Evolutionary conservation across 2,329 filamentous ascomycete species (phyloP).

Genomic region (Berkeleyomyces basicola): DNA sequence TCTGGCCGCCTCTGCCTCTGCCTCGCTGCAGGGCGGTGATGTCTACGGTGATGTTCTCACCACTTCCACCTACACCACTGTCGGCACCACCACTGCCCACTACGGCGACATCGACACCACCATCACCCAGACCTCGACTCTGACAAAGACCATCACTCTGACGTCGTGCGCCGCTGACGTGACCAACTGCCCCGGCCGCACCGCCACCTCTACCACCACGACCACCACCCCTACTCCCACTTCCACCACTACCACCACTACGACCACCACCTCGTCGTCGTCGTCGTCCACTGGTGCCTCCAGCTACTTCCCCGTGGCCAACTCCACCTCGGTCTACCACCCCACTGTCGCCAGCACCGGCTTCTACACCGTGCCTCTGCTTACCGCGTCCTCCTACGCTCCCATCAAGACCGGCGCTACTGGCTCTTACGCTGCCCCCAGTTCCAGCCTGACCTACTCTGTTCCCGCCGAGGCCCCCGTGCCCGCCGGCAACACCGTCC

Average conservation of each 20-base stretch:
- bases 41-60: not conserved
- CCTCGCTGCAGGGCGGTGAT: not conserved
- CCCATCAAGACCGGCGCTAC: slow-evolving; percentile 7
- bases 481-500: not conserved
- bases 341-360: slow-evolving; percentile 4
- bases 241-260: not conserved
- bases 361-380: slow-evolving; percentile 9
- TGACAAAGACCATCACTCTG: slow-evolving; percentile 14
- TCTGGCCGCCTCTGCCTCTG: slow-evolving; percentile 7
- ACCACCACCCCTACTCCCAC: not conserved
- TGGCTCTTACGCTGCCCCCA: not conserved
- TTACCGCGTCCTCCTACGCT: slow-evolving; percentile 7
- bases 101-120: slow-evolving; percentile 8
- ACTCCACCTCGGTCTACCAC: slow-evolving; percentile 8
- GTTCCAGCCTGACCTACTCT: not conserved
- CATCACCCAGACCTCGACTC: slow-evolving; percentile 13
- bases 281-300: not conserved
- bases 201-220: not conserved
- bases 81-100: not conserved
- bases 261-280: not conserved
- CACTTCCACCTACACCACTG: slow-evolving; percentile 5
- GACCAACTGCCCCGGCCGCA: slow-evolving; percentile 13
- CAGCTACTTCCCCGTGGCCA: slow-evolving; percentile 11
- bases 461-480: not conserved
- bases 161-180: slow-evolving; percentile 14